These are phyloP conservation scores for Olyra latifolia DNA, from an alignment of 176 grass and related monocot genomes.

Conservation along the genomic window DNA sequence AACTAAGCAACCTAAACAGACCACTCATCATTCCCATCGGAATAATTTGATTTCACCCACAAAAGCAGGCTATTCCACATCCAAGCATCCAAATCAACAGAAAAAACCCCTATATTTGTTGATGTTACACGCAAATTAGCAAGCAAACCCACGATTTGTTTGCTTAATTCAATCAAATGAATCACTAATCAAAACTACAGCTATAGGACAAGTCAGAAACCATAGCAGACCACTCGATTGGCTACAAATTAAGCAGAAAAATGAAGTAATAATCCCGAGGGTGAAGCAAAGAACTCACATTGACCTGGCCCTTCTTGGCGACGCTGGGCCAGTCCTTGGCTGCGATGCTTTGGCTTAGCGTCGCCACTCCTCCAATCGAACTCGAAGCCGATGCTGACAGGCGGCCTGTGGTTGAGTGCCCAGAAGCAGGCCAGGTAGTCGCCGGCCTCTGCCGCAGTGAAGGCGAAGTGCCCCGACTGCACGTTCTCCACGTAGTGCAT, in stretches of 20 bases:
- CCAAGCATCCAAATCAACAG: neutral
- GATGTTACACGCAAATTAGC: neutral
- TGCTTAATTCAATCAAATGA: neutral
- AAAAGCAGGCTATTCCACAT: neutral
- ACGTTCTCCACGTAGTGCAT: constrained; percentile 88
- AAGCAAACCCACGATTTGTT: neutral
- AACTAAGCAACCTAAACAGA: neutral
- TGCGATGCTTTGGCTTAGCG: no score
- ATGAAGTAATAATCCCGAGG: neutral
- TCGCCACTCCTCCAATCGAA: constrained; percentile 95
- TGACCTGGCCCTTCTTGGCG: constrained; percentile 91
- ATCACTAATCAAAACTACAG: neutral
- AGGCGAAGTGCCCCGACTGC: constrained; percentile 83
- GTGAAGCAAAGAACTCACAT: constrained; percentile 56
- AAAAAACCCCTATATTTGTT: neutral
- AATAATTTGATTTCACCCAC: neutral
- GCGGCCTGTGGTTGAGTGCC: constrained; percentile 72
- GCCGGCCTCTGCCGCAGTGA: constrained; percentile 73
- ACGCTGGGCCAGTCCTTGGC: constrained; percentile 91
- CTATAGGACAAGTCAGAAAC: neutral
- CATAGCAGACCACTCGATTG: neutral
- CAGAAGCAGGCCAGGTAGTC: constrained; percentile 96
- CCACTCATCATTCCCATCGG: neutral
- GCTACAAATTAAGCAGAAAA: constrained; percentile 10
- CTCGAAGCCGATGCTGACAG: constrained; percentile 59